Evolutionary conservation across 1,284 basidiomycete genomes (phyloP), one percentile per base, ranked within the genome.

Genomic region (Termitomyces sp.): DNA sequence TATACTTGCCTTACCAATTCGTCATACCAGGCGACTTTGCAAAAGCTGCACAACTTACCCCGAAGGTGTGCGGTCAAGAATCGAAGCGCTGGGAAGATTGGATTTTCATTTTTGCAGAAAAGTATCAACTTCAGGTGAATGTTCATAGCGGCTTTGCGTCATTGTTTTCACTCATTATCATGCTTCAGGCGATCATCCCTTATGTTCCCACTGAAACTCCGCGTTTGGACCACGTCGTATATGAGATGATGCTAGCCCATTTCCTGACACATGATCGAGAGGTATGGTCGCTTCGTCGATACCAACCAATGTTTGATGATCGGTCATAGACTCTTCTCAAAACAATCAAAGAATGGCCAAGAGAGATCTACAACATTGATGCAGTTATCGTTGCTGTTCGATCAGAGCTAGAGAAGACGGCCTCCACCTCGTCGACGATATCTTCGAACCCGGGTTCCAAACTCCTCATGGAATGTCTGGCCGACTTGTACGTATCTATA

Each of bases 201-300:
- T 88, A 83, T 64, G 83, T 98, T 0, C 97, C 97, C 0, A 94
- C 87, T 0, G 79, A 88, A 28, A 75, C 83, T 4, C 96, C 95
- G 0, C 85, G 84, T 49, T 79, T 99, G 12, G 84, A 87, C 45
- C 85, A 86, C 61, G 69, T 94, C 28, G 91, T 97, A 3, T 99
- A 99, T 70, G 95, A 97, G 69, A 93, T 98, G 90, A 86, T 98
- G 44, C 78, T 99, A 1, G 92, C 86, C 0, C 83, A 98, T 68
- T 91, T 94, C 66, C 73, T 99, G 13, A 78, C 83, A 1, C 82
- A 90, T 55, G 90, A 98, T 68, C 82, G 80, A 64, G 70, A 80
- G 62, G 93, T 90, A 61, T 66, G 24, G 34, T 44, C 19, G 4
- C 41, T 55, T 28, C 31, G 9, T 46, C n/a, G 9, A 28, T 42